Evolutionary conservation across 208 protist genomes (phyloP), one percentile per base, ranked within the genome.

Genomic region (Herpetomonas tarakana): DNA sequence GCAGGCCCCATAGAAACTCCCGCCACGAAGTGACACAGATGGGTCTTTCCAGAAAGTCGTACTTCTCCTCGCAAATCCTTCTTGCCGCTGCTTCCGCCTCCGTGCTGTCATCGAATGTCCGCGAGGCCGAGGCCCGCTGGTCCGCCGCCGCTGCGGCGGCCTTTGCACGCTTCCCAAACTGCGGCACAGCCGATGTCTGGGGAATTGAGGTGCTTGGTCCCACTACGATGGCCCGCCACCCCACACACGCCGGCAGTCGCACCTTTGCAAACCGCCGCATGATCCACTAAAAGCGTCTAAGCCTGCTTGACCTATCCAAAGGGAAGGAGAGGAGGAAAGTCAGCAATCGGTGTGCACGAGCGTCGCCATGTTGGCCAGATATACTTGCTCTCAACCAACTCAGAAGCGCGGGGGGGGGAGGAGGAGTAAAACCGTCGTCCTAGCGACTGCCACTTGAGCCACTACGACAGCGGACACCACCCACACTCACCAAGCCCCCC

Each of bases 11-110:
- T 1, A 83, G 50, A 77, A 93, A 93, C 41, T 90, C 64, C 30
- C 60, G 74, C 86, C 86, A 93, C 2, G 56, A 66, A n/a, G 68
- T 31, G 60, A 90, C 66, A 53, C 78, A 71, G 31, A 81, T 26
- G 27, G 86, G 86, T 41, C 81, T 85, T 30, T 85, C 72, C 21
- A 90, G 45, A 76, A 90, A 93, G 2, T 75, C 86, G 62, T 93
- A 90, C 1, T 71, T 68, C 35, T 87, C 80, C 60, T 78, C 81
- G 28, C 86, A 93, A 2, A 66, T 52, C 19, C 52, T 69, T 46
- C 83, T 85, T 1, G 83, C 76, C 2, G 84, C 74, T 14, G 74
- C 74, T 19, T 91, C 83, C 51, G 29, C 39, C 21, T 62, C 46
- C n/a, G 29, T 27, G 50, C 57, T 53, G 58, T 71, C 1, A 35